These are phyloP conservation scores for Fraxinus velutina DNA, from an alignment of 305 asterid species.

Conservation along the genomic window DNA sequence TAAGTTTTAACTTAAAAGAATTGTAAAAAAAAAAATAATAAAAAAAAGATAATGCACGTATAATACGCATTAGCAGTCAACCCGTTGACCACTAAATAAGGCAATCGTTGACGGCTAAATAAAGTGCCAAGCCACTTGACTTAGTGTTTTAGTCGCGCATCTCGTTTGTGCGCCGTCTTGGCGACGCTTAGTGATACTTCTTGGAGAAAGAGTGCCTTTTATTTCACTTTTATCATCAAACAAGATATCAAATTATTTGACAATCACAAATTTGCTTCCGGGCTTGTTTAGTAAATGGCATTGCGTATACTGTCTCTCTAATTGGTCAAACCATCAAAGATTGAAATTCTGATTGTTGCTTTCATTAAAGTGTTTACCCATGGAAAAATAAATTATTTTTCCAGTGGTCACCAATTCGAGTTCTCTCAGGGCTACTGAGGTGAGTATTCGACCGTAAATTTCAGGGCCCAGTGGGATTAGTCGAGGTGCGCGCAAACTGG, in stretches of 20 bases:
- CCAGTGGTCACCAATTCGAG: too few species aligned
- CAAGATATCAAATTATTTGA: not conserved
- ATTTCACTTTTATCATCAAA: not conserved
- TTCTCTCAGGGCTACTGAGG: too few species aligned
- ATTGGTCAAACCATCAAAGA: not conserved
- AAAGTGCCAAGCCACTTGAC: not conserved
- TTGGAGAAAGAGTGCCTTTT: not conserved
- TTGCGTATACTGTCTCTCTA: not conserved
- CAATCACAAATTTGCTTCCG: not conserved
- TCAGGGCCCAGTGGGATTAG: too few species aligned
- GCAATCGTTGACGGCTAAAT: too few species aligned
- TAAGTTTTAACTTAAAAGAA: too few species aligned
- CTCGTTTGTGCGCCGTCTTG: not conserved
- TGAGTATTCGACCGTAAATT: too few species aligned
- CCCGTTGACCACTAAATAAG: not conserved
- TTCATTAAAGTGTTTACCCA: not conserved
- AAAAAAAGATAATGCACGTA: too few species aligned
- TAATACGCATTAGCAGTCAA: not conserved
- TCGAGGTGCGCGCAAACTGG: too few species aligned
- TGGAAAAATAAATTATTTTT: constrained; percentile 1
- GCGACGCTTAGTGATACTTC: not conserved
- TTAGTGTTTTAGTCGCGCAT: not conserved
- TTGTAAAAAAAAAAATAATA: too few species aligned
- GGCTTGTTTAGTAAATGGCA: not conserved
- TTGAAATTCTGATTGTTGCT: constrained; percentile 4